Percentiles rank a stretch among this genome's conserved stretches.
Evolutionary conservation across 805 yeast genomes (phyloP).

Genomic region (Pichia exigua): DNA sequence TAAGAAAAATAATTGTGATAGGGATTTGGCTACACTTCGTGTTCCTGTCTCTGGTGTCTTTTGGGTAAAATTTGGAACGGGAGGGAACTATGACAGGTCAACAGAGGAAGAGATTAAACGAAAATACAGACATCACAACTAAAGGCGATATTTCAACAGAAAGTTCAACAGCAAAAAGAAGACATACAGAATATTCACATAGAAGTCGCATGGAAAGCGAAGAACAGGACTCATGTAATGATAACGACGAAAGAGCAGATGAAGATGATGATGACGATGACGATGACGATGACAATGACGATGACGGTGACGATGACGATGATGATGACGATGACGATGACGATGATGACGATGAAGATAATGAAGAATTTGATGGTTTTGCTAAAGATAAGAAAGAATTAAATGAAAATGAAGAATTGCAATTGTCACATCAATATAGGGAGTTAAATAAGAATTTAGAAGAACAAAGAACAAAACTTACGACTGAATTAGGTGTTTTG

Average conservation of each 20-base stretch:
- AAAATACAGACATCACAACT: not conserved
- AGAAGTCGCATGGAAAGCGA: not conserved
- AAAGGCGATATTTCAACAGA: no score
- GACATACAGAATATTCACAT: not conserved
- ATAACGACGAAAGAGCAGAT: not conserved
- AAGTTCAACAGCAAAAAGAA: not conserved
- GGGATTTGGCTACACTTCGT: no score
- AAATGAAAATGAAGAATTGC: conserved; percentile 15
- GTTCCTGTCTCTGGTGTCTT: no score
- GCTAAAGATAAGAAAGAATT: conserved; percentile 8
- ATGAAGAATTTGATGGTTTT: conserved; percentile 1
- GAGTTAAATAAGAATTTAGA: conserved; percentile 17
- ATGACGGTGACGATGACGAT: not conserved
- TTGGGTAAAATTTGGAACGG: no score
- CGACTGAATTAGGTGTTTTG: conserved; percentile 50
- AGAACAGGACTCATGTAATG: not conserved
- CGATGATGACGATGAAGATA: not conserved
- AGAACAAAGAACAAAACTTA: conserved; percentile 40
- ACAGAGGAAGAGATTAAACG: not conserved
- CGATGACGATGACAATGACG: not conserved
- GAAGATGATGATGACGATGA: not conserved
- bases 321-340: conserved; percentile 3
- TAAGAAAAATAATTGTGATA: no score
- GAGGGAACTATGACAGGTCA: not conserved
- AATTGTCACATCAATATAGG: conserved; percentile 21